Percentiles rank a stretch among this genome's conserved stretches.
These are phyloP conservation scores for Apiotrichum laibachii DNA, from an alignment of 1,284 basidiomycete species.

Conservation along the genomic window DNA sequence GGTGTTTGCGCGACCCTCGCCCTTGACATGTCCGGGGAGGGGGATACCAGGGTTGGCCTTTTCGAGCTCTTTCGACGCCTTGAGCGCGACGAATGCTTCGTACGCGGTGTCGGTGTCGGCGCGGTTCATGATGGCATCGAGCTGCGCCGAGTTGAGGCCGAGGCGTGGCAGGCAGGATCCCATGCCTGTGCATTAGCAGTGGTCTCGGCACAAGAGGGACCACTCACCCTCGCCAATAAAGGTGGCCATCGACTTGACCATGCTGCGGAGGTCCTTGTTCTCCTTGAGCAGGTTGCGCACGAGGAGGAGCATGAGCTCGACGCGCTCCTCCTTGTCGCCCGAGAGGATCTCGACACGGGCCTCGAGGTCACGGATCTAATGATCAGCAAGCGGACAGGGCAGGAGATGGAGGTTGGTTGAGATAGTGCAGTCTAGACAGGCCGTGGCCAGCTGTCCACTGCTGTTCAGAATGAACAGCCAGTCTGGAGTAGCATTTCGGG, in stretches of 20 bases:
- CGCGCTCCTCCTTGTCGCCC: conserved; percentile 79
- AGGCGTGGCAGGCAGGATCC: conserved; percentile 67
- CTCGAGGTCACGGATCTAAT: conserved; percentile 84
- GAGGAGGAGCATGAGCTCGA: conserved; percentile 74
- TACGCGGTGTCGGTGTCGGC: conserved; percentile 87
- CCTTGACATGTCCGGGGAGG: conserved; percentile 18
- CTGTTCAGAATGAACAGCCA: too few species aligned
- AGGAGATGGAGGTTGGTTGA: too few species aligned
- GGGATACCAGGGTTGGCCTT: conserved; percentile 36
- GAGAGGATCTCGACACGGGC: conserved; percentile 85
- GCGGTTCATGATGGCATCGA: conserved; percentile 73
- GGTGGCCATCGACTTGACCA: conserved; percentile 68
- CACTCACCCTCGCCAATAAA: conserved; percentile 83
- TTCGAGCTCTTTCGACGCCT: conserved; percentile 45
- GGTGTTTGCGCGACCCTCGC: conserved; percentile 2
- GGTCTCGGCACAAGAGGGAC: neutral
- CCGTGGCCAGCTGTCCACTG: too few species aligned
- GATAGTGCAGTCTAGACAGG: too few species aligned
- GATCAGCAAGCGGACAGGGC: neutral
- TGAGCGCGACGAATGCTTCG: conserved; percentile 68
- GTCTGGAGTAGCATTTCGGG: too few species aligned
- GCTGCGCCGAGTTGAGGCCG: conserved; percentile 68
- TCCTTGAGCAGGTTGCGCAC: conserved; percentile 84
- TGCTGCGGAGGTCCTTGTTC: conserved; percentile 74
- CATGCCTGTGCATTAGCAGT: conserved; percentile 38